Evolutionary conservation across 2,329 filamentous ascomycete species (phyloP), one percentile per base, ranked within the genome.

Genomic region (Fusarium subglutinans): DNA sequence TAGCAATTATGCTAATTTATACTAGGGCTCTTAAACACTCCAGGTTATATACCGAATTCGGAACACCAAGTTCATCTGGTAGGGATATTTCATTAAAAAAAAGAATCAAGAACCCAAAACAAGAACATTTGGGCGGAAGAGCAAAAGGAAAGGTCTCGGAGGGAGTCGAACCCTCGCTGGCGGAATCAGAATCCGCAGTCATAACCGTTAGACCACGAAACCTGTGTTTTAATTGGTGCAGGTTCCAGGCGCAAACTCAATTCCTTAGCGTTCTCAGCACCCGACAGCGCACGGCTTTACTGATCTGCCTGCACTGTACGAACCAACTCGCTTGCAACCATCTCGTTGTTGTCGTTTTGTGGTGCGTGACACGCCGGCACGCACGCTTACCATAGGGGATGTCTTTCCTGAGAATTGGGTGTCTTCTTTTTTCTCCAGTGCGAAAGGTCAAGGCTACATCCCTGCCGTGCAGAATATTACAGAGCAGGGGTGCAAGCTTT

Each of bases 141-240:
- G 15, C 50, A 55, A 55, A 55, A 41, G 20, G 13, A n/a, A 28
- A 53, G 51, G 51, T 55, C 51, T 55, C 51, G 51, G 51, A 55
- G 51, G 51, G 51, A 55, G 51, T 55, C 51, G 51, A 55, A 55
- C 51, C 51, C 51, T 55, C 51, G 51, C 51, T 55, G 51, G 51
- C 51, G 51, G 51, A 55, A 55, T 55, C 51, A 55, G 51, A 55
- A 55, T 55, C 51, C 51, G 51, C 51, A 55, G 51, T 55, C 51
- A 55, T 55, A 41, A 55, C 51, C 51, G 51, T 55, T 55, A 55
- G 51, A 55, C 51, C 51, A 55, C 51, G 51, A 41, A 55, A 55
- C 51, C 51, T 4, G 20, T 18, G 51, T 28, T 55, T 20, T 55
- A 41, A 41, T 41, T 55, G 35, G 51, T 55, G 51, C 20, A 28